These are phyloP conservation scores for Penicillium diatomitis DNA, from an alignment of 495 filamentous ascomycete species.

Conservation along the genomic window DNA sequence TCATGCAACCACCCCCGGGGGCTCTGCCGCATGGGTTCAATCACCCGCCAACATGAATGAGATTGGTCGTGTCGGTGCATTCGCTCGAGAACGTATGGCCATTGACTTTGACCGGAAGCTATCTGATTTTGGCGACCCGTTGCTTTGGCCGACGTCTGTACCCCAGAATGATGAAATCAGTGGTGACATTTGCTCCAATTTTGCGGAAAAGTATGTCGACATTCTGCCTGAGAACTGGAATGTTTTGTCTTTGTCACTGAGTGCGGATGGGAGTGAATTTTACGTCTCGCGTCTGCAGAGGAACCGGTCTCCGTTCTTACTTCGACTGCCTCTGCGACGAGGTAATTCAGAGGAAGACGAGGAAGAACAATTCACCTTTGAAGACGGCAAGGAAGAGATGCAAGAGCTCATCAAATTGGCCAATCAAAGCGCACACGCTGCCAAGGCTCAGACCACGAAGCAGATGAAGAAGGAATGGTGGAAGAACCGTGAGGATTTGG, in stretches of 20 bases:
- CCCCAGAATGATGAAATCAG: constrained; percentile 13
- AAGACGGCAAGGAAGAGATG: constrained; percentile 66
- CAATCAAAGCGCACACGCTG: constrained; percentile 73
- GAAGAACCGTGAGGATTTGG: constrained; percentile 70
- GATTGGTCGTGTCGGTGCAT: constrained; percentile 38
- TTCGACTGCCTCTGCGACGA: constrained; percentile 74
- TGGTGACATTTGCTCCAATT: constrained; percentile 22
- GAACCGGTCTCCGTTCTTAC: constrained; percentile 66
- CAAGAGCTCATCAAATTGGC: constrained; percentile 69
- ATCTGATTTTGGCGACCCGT: constrained; percentile 30
- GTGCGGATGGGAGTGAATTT: constrained; percentile 70
- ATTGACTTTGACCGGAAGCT: constrained; percentile 37
- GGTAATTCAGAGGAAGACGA: constrained; percentile 76
- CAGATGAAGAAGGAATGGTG: constrained; percentile 75
- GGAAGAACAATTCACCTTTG: constrained; percentile 75
- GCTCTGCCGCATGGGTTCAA: constrained; percentile 21
- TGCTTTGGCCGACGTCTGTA: constrained; percentile 27
- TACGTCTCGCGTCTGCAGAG: constrained; percentile 69
- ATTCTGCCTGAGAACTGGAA: constrained; percentile 79
- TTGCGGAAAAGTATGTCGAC: constrained; percentile 34
- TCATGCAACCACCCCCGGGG: constrained; percentile 29
- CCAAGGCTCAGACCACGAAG: constrained; percentile 48
- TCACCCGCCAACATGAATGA: constrained; percentile 39
- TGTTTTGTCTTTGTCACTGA: constrained; percentile 74
- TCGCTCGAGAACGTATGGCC: constrained; percentile 34